Percentiles rank a stretch among this genome's conserved stretches.
Conservation (phyloP, 768 basidiomycete genomes). For the Boletus patriciae region DNA sequence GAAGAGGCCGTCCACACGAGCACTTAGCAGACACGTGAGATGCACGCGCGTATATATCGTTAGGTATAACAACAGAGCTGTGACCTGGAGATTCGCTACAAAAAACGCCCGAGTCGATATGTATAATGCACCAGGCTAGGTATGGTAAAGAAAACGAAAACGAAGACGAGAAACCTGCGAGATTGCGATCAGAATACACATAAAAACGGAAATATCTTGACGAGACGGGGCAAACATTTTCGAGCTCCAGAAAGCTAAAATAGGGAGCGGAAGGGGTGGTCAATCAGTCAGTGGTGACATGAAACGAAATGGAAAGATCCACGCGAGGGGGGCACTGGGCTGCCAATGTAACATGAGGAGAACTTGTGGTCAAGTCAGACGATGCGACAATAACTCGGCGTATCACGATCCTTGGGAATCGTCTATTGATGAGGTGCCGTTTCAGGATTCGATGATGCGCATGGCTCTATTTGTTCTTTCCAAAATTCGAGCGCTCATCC, state of each 20-base stretch:
- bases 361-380: slow-evolving; percentile 13
- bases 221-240: neutral
- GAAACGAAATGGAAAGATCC: slow-evolving; percentile 39
- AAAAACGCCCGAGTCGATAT: neutral
- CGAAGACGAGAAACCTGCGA: neutral
- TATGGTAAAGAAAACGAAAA: neutral
- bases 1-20: neutral
- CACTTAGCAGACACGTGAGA: neutral
- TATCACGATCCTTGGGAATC: slow-evolving; percentile 49
- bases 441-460: slow-evolving; percentile 82
- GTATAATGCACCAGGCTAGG: neutral
- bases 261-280: neutral
- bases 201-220: neutral
- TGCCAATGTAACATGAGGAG: slow-evolving; percentile 7
- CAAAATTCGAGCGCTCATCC: neutral
- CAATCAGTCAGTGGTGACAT: slow-evolving; percentile 12
- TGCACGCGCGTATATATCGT: neutral
- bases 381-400: slow-evolving; percentile 37
- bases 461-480: slow-evolving; percentile 36
- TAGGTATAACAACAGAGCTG: slow-evolving; percentile 12
- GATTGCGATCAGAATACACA: neutral
- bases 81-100: slow-evolving; percentile 13
- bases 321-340: neutral
- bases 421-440: slow-evolving; percentile 59
- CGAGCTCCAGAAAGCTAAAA: slow-evolving; percentile 7